Base-by-base conservation (phyloP, 208 protist genomes). In the Leishmania tropica region DNA sequence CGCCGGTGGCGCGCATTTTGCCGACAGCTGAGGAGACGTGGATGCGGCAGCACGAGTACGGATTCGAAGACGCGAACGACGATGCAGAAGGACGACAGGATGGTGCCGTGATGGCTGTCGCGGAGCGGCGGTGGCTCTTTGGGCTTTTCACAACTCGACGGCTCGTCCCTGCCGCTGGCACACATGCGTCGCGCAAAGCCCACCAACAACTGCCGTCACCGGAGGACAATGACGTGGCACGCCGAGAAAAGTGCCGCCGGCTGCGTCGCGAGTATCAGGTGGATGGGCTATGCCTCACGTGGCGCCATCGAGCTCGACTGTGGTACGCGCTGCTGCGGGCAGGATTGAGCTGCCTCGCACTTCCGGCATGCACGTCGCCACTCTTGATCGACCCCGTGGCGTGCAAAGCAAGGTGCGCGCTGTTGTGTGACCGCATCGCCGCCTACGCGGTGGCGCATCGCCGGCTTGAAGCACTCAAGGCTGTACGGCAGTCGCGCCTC, bases 381-480 rank as follows among this genome's bases (percentile, higher is more conserved):
- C 84, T 91, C 47, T 75, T 96, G 58, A 91, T 87, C 3, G 89
- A 94, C 74, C 87, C 90, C 1, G 78, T 64, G 2, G 77, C 86
- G n/a, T 89, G 93, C 53, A 79, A 85, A 40, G 81, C 88, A 72
- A 80, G 90, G n/a, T 87, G 89, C 53, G 87, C 92, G 60, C 90
- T 92, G 77, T 78, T 96, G 56, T 94, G 88, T 21, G 87, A 92
- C 71, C 88, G 92, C 51, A 87, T 90, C 11, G 90, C 85, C 40
- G 86, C 86, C 7, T 96, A 92, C 84, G 87, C 90, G 5, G 86
- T 81, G 45, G 81, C 91, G 62, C 85, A 80, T 7, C 81, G 90
- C 67, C 83, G 83, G 8, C 75, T 93, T 1, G 88, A 87, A 71
- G 90, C 90, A 2, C 62, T 95, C 40, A 72, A 86, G 75, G 83